Evolutionary conservation across 257 asterid species (phyloP).

Genomic region (Avicennia marina): DNA sequence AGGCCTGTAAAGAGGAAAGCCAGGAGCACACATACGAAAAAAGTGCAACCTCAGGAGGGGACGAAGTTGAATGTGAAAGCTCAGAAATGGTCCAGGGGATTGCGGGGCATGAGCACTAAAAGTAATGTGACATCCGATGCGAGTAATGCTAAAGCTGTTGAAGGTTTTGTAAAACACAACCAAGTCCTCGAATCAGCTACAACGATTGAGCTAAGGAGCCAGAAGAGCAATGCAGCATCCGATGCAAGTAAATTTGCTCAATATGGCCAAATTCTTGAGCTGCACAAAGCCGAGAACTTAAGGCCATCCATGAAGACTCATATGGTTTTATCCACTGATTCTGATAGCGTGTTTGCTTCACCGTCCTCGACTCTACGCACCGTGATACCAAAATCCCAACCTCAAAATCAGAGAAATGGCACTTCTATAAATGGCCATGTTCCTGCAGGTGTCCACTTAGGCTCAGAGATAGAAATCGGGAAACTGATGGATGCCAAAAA

Average conservation of each 20-base stretch:
- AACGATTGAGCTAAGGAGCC: neutral
- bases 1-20: constrained; percentile 3
- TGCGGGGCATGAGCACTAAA: neutral
- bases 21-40: neutral
- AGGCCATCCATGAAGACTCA: constrained; percentile 8
- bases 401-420: constrained; percentile 13
- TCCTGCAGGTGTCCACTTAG: neutral
- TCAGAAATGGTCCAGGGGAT: neutral
- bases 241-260: neutral
- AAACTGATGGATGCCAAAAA: constrained; percentile 6
- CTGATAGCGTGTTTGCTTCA: constrained; percentile 19
- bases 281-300: neutral
- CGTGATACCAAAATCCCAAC: constrained; percentile 17
- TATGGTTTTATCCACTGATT: neutral
- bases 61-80: constrained; percentile 8
- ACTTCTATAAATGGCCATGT: constrained; percentile 11
- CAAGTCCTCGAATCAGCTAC: neutral
- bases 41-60: constrained; percentile 3
- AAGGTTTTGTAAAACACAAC: neutral
- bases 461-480: constrained; percentile 4
- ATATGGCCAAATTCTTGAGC: neutral
- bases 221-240: neutral
- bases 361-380: constrained; percentile 19
- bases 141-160: neutral
- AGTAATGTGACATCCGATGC: neutral